phyloP scores from a whole-genome alignment of 768 basidiomycete genomes.

The Lenzites betulinus region DNA sequence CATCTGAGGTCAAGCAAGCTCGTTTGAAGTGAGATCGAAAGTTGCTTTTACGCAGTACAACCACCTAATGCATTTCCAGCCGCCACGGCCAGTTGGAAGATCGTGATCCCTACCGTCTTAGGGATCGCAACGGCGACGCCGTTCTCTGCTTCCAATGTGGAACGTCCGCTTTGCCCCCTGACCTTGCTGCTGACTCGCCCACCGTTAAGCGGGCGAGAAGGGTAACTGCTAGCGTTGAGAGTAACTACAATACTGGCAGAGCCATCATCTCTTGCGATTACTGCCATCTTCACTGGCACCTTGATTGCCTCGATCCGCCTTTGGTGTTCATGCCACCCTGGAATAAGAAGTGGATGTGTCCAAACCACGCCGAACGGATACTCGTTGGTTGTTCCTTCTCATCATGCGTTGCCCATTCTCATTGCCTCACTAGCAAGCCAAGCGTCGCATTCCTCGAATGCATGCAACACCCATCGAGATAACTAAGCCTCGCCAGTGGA shows the following conservation, averaged over 20 bases:
- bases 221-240: constrained; percentile 39
- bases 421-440: constrained; percentile 59
- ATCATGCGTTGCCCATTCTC: constrained; percentile 14
- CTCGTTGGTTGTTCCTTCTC: constrained; percentile 54
- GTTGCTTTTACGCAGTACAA: constrained; percentile 4
- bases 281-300: constrained; percentile 93
- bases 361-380: constrained; percentile 89
- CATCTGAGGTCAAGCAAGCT: constrained; percentile 70
- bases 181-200: constrained; percentile 53
- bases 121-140: constrained; percentile 79
- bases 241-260: constrained; percentile 59
- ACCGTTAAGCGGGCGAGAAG: constrained; percentile 57
- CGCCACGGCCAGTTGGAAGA: constrained; percentile 90
- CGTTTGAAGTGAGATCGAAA: constrained; percentile 71
- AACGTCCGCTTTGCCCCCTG: constrained; percentile 68
- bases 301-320: constrained; percentile 95
- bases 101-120: constrained; percentile 83
- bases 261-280: constrained; percentile 93
- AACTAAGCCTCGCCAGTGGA: constrained; percentile 68
- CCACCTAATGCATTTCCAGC: constrained; percentile 38
- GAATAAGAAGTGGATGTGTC: constrained; percentile 98
- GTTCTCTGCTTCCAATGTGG: constrained; percentile 93
- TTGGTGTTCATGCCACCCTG: constrained; percentile 81
- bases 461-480: constrained; percentile 71
- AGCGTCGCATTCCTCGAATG: constrained; percentile 78